Evolutionary conservation across 2,329 filamentous ascomycete genomes (phyloP).

Genomic region (Simplicillium sp.): DNA sequence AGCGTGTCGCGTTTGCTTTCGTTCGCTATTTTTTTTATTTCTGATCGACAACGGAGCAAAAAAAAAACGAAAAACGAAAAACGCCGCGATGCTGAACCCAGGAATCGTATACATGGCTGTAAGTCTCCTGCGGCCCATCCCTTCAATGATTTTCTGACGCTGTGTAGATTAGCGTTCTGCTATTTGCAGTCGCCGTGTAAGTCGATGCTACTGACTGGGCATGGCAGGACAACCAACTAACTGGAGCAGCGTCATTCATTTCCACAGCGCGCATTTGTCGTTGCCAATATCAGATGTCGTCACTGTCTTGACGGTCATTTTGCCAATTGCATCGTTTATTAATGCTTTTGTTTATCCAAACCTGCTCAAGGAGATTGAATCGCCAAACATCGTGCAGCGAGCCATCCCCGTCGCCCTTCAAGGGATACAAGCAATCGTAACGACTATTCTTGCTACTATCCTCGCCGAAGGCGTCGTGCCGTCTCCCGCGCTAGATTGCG

Average conservation of each 20-base stretch:
- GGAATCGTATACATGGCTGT: no score
- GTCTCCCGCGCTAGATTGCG: slow-evolving; percentile 32
- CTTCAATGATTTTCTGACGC: no score
- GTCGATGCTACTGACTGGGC: no score
- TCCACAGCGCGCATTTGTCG: slow-evolving; percentile 26
- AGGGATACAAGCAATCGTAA: slow-evolving; percentile 29
- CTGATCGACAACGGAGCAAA: no score
- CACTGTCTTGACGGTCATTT: slow-evolving; percentile 26
- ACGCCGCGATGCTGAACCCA: no score
- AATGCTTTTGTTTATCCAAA: slow-evolving; percentile 25
- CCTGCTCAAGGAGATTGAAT: slow-evolving; percentile 15
- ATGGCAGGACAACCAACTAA: no score
- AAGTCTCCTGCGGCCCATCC: no score
- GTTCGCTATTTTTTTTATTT: no score
- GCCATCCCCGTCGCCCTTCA: slow-evolving; percentile 26
- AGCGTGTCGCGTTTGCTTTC: no score
- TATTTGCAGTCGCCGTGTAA: no score
- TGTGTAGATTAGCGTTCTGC: no score
- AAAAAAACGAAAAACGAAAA: no score
- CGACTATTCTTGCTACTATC: slow-evolving; percentile 34
- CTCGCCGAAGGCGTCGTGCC: slow-evolving; percentile 25
- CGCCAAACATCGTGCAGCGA: slow-evolving; percentile 10
- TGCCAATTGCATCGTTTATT: slow-evolving; percentile 27
- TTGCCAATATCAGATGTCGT: slow-evolving; percentile 26
- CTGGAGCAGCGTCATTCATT: slow-evolving; percentile 25